Evolutionary conservation across 768 basidiomycete species (phyloP).

Genomic region (Cystobasidium tubakii): DNA sequence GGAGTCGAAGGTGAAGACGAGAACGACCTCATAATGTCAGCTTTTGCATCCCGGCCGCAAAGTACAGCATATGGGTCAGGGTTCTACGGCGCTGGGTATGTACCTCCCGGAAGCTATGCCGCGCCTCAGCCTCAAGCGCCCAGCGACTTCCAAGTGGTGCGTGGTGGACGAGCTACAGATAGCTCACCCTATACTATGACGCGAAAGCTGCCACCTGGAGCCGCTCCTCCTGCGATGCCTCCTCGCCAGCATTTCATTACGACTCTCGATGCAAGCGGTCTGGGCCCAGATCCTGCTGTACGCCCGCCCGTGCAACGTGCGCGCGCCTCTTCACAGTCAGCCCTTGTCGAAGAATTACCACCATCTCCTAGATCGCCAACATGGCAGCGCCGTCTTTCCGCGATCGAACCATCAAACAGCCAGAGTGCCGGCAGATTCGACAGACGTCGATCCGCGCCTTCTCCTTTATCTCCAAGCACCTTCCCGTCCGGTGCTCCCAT

Average conservation of each 20-base stretch:
- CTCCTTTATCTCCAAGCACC: constrained; percentile 25
- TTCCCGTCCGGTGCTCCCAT: constrained; percentile 29
- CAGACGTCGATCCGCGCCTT: constrained; percentile 13
- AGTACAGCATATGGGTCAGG: constrained; percentile 52
- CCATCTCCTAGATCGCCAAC: not conserved
- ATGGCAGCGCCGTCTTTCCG: not conserved
- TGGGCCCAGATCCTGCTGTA: not conserved
- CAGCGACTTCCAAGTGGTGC: constrained; percentile 73
- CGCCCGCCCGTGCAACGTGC: not conserved
- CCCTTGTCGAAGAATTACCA: constrained; percentile 13
- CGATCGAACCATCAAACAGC: not conserved
- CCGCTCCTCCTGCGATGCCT: constrained; percentile 7
- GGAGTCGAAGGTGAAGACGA: constrained; percentile 61
- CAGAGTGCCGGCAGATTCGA: not conserved
- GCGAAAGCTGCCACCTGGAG: constrained; percentile 17
- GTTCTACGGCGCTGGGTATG: constrained; percentile 53
- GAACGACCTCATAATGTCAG: constrained; percentile 80
- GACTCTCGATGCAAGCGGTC: not conserved
- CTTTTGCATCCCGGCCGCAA: constrained; percentile 63
- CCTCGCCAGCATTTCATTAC: not conserved
- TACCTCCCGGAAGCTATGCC: constrained; percentile 43
- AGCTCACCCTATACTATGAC: constrained; percentile 25
- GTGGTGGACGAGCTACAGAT: constrained; percentile 66
- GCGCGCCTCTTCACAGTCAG: constrained; percentile 28
- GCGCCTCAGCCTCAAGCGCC: constrained; percentile 41